Evolutionary conservation across 805 yeast species (phyloP), one percentile per base, ranked within the genome.

Genomic region (Ogataea pignaliae): DNA sequence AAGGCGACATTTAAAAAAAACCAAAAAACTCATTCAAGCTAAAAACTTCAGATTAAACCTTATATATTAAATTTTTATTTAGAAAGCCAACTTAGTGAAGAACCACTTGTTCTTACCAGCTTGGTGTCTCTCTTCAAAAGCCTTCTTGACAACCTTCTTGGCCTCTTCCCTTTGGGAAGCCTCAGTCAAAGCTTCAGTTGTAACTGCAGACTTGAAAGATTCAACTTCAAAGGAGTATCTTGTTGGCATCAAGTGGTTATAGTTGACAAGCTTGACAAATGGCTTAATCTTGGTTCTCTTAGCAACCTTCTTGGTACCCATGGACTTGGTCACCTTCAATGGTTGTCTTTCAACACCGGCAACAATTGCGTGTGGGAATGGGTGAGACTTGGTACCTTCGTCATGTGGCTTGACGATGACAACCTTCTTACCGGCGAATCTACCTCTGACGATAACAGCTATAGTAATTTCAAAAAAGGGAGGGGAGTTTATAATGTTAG

Each of bases 101-200:
- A 93, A 93, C 99, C 99, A 93, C 80, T 89, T 90, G 90, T 91
- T 91, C 86, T 93, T 89, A 74, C 99, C 99, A 71, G 97, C 88
- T 75, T 87, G 95, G 83, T 91, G 96, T 83, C 89, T 88, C 80
- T 91, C 96, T 81, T 93, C 99, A 70, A 93, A 91, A 72, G 96
- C 96, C 83, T 90, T 87, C 88, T 88, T 93, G 75, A 93, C 88
- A 71, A 84, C 90, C 83, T 93, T 91, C 87, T 90, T 93, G 70
- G 98, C 98, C 73, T 91, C 97, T 76, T 84, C 95, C 74, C 95
- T 86, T 78, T 90, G 97, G 59, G 97, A 79, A 75, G 98, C 97
- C 82, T 93, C 97, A 70, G 79, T 80, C 73, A 93, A 85, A 68
- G 98, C 81, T 73, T 91, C 99, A 64, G 91, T 78, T 65, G 96